Evolutionary conservation across 2,329 filamentous ascomycete genomes (phyloP).

Genomic region (Ilyonectria robusta): DNA sequence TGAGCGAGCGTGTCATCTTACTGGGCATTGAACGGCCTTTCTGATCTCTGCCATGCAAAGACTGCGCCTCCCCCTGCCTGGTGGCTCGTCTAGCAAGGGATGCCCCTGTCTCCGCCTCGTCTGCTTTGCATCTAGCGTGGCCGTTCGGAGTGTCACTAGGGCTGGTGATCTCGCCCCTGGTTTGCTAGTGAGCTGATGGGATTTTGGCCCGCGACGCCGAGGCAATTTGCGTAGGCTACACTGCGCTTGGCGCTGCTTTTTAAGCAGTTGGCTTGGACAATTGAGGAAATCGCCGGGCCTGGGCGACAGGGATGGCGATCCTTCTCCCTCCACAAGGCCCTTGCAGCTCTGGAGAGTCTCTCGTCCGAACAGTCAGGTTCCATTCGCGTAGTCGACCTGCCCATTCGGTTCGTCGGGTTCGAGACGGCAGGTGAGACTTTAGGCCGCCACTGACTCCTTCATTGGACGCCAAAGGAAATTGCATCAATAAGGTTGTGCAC

Average conservation of each 20-base stretch:
- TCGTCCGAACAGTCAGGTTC: neutral
- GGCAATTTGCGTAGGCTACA: neutral
- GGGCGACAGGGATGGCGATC: slow-evolving; percentile 6
- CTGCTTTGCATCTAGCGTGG: slow-evolving; percentile 1
- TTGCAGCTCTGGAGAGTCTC: neutral
- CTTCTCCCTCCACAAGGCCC: neutral
- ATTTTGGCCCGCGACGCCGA: neutral
- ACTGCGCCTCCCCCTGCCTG: neutral
- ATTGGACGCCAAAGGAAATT: slow-evolving; percentile 15
- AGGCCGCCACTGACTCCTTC: neutral
- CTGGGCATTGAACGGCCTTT: neutral
- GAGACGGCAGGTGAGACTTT: slow-evolving; percentile 7
- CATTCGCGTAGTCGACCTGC: slow-evolving; percentile 8
- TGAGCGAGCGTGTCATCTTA: neutral
- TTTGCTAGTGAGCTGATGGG: neutral
- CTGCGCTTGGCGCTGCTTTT: neutral
- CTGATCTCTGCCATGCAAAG: neutral
- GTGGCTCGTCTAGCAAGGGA: neutral
- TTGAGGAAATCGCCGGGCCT: slow-evolving; percentile 15
- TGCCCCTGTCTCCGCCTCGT: neutral
- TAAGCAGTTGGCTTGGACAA: neutral
- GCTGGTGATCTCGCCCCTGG: neutral
- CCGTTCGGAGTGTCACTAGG: neutral
- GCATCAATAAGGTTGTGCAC: slow-evolving; percentile 4
- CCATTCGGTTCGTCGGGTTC: neutral